Evolutionary conservation across 345 rosid genomes (phyloP).

Genomic region (Angophora floribunda): DNA sequence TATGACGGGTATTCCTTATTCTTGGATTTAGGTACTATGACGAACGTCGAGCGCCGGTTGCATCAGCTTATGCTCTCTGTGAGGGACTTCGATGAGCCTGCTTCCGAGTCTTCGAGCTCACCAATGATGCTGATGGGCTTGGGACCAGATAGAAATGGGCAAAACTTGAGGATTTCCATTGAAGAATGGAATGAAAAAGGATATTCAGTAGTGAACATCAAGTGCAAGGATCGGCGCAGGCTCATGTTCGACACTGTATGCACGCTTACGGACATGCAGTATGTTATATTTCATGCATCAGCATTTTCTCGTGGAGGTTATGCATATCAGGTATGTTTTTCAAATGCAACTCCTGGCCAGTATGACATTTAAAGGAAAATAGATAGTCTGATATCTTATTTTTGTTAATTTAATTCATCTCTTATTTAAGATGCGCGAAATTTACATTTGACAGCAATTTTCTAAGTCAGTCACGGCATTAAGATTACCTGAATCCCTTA

Average conservation of each 20-base stretch:
- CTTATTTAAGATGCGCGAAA: not conserved
- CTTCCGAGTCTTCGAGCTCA: not conserved
- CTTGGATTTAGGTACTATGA: not conserved
- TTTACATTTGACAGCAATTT: not conserved
- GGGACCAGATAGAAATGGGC: slow-evolving; percentile 4
- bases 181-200: slow-evolving; percentile 61
- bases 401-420: not conserved
- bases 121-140: not conserved
- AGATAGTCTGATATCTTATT: not conserved
- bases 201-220: slow-evolving; percentile 56
- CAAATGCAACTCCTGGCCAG: not conserved
- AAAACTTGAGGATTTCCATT: slow-evolving; percentile 24
- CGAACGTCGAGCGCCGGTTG: slow-evolving; percentile 53
- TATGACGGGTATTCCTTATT: not conserved
- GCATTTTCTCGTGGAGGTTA: slow-evolving; percentile 26
- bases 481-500: not conserved
- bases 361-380: not conserved
- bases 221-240: slow-evolving; percentile 52
- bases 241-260: slow-evolving; percentile 83
- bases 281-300: slow-evolving; percentile 72
- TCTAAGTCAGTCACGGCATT: not conserved
- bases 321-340: slow-evolving; percentile 51
- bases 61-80: slow-evolving; percentile 65
- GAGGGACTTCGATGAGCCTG: slow-evolving; percentile 45
- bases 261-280: slow-evolving; percentile 69